Evolutionary conservation across 2,329 filamentous ascomycete genomes (phyloP).

Genomic region (Aspergillus vadensis): DNA sequence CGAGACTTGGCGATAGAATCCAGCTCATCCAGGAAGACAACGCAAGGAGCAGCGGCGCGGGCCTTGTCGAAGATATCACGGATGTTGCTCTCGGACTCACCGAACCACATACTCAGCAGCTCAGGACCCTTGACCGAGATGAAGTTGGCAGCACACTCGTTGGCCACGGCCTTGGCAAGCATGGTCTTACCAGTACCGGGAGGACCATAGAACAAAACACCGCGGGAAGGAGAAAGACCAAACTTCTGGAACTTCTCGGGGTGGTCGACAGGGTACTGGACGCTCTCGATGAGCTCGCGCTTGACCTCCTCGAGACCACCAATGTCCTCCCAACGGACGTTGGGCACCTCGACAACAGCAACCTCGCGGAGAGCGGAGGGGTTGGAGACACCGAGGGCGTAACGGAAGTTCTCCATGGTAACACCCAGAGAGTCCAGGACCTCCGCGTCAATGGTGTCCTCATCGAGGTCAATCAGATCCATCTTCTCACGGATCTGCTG

Average conservation of each 20-base stretch:
- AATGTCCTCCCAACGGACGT: slow-evolving; percentile 99
- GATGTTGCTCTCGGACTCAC: slow-evolving; percentile 99
- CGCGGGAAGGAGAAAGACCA: slow-evolving; percentile 92
- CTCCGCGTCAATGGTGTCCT: slow-evolving; percentile 98
- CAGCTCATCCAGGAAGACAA: slow-evolving; percentile 97
- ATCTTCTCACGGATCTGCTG: slow-evolving; percentile 99
- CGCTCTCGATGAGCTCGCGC: slow-evolving; percentile 97
- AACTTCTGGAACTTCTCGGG: slow-evolving; percentile 99
- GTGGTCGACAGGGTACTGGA: slow-evolving; percentile 98
- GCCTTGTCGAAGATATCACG: slow-evolving; percentile 99
- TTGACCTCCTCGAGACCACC: slow-evolving; percentile 98
- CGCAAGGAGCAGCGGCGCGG: slow-evolving; percentile 93
- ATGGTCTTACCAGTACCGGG: slow-evolving; percentile 99
- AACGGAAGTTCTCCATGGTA: slow-evolving; percentile 99
- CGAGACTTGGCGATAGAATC: slow-evolving; percentile 99
- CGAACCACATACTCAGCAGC: slow-evolving; percentile 99
- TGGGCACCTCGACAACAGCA: slow-evolving; percentile 97
- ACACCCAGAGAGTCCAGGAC: slow-evolving; percentile 97
- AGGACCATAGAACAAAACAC: slow-evolving; percentile 98
- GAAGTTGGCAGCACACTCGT: slow-evolving; percentile 99
- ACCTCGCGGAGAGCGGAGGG: slow-evolving; percentile 98
- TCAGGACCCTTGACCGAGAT: slow-evolving; percentile 99
- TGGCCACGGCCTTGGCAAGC: slow-evolving; percentile 98
- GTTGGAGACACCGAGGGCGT: slow-evolving; percentile 96
- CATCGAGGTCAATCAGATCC: slow-evolving; percentile 97